Conservation (phyloP, 192 early-diverging fungal species). For the Linnemannia hyalina region DNA sequence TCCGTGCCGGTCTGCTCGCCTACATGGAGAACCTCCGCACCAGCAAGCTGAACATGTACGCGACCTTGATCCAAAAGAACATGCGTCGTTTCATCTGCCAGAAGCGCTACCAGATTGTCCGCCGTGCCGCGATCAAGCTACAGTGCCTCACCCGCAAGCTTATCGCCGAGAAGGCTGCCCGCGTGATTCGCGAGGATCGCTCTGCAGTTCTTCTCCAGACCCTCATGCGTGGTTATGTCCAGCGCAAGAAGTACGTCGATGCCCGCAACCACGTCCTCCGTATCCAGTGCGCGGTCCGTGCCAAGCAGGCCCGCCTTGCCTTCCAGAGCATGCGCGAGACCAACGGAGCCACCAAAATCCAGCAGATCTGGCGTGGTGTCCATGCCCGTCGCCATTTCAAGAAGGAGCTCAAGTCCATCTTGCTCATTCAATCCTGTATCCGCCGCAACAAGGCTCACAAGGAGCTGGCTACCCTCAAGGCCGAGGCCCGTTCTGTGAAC, state of each 20-base stretch:
- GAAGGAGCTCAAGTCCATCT: constrained; percentile 66
- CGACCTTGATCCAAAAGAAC: constrained; percentile 91
- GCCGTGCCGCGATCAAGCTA: constrained; percentile 71
- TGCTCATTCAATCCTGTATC: constrained; percentile 86
- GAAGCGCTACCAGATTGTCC: constrained; percentile 67
- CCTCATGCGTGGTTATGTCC: constrained; percentile 74
- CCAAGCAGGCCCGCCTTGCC: constrained; percentile 70
- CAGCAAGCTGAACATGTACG: constrained; percentile 84
- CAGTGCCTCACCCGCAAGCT: constrained; percentile 77
- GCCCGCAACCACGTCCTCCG: constrained; percentile 66
- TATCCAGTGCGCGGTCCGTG: constrained; percentile 79
- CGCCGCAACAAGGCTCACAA: constrained; percentile 81
- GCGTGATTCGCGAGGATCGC: constrained; percentile 68
- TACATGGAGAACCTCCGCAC: constrained; percentile 91
- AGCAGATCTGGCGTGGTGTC: constrained; percentile 76
- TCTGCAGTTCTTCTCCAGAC: constrained; percentile 87
- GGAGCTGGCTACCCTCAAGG: constrained; percentile 77
- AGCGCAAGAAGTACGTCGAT: constrained; percentile 61
- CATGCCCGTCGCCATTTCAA: constrained; percentile 72
- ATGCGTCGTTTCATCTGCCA: constrained; percentile 78
- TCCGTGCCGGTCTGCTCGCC: constrained; percentile 95
- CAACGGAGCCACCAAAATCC: constrained; percentile 82
- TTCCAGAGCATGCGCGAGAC: constrained; percentile 72
- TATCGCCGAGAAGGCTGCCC: constrained; percentile 67
- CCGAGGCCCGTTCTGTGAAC: constrained; percentile 89